phyloP scores from a whole-genome alignment of 2,329 filamentous ascomycete species.

The Aspergillaceae sp. region DNA sequence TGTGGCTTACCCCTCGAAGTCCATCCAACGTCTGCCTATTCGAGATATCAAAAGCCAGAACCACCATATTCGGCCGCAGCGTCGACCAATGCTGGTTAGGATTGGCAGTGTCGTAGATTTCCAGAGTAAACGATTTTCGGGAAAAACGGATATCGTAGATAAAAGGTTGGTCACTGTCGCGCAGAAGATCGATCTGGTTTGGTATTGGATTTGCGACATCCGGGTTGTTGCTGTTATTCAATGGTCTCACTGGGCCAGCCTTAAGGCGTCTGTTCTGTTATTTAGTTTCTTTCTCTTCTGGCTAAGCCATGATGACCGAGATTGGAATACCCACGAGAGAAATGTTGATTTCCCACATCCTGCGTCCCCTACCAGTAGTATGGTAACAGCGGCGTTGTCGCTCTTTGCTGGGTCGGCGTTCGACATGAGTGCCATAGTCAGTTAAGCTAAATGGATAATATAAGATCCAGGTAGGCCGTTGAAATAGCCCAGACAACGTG shows the following conservation, averaged over 20 bases:
- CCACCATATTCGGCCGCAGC: constrained; percentile 45
- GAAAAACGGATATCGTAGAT: constrained; percentile 51
- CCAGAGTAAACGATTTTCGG: constrained; percentile 45
- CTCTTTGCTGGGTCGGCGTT: constrained; percentile 1
- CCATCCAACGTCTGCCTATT: constrained; percentile 43
- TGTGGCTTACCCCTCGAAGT: constrained; percentile 31
- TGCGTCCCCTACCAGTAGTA: constrained; percentile 51
- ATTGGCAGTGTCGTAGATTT: constrained; percentile 50
- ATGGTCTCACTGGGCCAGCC: constrained; percentile 9
- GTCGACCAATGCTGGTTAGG: constrained; percentile 50
- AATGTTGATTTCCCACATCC: constrained; percentile 57
- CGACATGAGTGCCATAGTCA: constrained; percentile 3
- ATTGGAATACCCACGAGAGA: constrained; percentile 45
- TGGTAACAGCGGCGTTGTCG: constrained; percentile 18
- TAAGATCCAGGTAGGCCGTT: background rate
- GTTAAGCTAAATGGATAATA: background rate
- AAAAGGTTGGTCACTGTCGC: constrained; percentile 51
- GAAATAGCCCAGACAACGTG: background rate
- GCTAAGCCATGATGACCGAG: background rate
- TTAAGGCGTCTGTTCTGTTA: constrained; percentile 10
- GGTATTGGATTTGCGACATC: constrained; percentile 16
- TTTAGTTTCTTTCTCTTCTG: constrained; percentile 1
- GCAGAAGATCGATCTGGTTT: constrained; percentile 34
- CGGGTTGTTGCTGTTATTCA: constrained; percentile 3
- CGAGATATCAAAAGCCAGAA: constrained; percentile 52